These are phyloP conservation scores for Petunia secreta DNA, from an alignment of 257 asterid genomes.

Conservation along the genomic window DNA sequence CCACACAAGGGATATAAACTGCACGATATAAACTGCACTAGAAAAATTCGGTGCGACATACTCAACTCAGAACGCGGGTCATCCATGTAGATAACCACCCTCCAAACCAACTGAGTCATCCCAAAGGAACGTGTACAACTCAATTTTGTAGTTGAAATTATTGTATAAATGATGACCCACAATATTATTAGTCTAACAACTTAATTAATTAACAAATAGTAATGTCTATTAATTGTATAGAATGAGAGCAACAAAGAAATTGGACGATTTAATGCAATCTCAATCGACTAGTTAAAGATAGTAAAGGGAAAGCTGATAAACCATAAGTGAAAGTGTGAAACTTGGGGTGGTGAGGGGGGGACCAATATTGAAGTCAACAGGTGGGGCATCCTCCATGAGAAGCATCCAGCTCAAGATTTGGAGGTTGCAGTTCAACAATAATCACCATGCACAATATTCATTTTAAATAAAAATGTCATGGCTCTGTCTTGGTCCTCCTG, in stretches of 20 bases:
- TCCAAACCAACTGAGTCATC: too few relatives aligned
- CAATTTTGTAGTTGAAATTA: too few relatives aligned
- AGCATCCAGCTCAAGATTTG: not conserved
- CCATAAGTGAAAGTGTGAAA: not conserved
- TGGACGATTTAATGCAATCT: not conserved
- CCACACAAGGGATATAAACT: too few relatives aligned
- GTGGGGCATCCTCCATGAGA: not conserved
- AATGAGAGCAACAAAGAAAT: not conserved
- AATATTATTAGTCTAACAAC: too few relatives aligned
- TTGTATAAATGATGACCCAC: too few relatives aligned
- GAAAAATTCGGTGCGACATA: too few relatives aligned
- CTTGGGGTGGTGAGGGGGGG: not conserved
- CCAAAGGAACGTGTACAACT: too few relatives aligned
- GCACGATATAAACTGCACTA: too few relatives aligned
- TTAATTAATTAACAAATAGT: too few relatives aligned
- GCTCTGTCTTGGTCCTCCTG: too few relatives aligned
- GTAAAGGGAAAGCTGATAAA: not conserved
- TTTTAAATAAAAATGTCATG: not conserved
- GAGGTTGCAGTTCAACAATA: not conserved
- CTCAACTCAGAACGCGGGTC: too few relatives aligned
- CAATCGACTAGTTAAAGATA: not conserved
- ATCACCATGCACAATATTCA: not conserved
- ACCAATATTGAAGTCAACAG: conserved; percentile 17
- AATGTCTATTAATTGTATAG: not conserved
- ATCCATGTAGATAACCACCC: too few relatives aligned